Percentiles rank a stretch among this genome's conserved stretches.
Conservation (phyloP, 768 basidiomycete genomes). For the Tricholoma terreum region DNA sequence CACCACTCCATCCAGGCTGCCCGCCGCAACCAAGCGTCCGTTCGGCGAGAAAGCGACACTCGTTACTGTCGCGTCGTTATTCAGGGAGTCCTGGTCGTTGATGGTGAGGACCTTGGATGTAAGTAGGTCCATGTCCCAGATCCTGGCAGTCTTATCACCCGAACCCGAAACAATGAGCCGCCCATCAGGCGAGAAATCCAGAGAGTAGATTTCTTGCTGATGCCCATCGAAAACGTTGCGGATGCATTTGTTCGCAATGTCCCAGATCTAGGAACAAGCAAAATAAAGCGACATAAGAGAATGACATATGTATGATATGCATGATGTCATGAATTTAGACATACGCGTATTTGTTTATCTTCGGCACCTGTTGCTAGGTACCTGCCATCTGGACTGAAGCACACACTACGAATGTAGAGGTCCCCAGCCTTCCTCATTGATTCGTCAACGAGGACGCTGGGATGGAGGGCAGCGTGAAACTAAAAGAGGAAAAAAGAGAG, state of each 20-base stretch:
- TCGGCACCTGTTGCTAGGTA: constrained; percentile 90
- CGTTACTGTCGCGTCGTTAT: constrained; percentile 63
- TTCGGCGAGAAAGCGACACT: constrained; percentile 78
- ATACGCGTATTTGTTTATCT: constrained; percentile 83
- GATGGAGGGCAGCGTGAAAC: neutral
- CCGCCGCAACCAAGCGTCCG: constrained; percentile 62
- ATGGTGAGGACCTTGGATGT: constrained; percentile 45
- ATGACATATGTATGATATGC: neutral
- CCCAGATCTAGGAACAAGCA: constrained; percentile 72
- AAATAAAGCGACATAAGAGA: too few species aligned
- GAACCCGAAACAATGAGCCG: constrained; percentile 86
- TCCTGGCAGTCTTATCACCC: constrained; percentile 56
- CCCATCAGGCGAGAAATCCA: constrained; percentile 88
- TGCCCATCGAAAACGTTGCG: constrained; percentile 84
- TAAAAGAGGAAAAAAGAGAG: neutral
- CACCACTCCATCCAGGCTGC: constrained; percentile 72
- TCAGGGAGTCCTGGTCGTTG: constrained; percentile 48
- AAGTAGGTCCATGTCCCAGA: constrained; percentile 43
- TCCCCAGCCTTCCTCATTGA: constrained; percentile 71
- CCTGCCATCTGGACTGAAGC: constrained; percentile 87
- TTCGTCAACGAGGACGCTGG: constrained; percentile 79
- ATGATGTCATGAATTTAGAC: constrained; percentile 19
- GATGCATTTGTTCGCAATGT: constrained; percentile 77
- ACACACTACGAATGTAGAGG: constrained; percentile 89
- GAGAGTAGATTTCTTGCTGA: constrained; percentile 90